A percentile compares a stretch with the other conserved stretches of the same genome.
phyloP scores from a whole-genome alignment of 2,329 filamentous ascomycete species.

The Cladosporium sp. region DNA sequence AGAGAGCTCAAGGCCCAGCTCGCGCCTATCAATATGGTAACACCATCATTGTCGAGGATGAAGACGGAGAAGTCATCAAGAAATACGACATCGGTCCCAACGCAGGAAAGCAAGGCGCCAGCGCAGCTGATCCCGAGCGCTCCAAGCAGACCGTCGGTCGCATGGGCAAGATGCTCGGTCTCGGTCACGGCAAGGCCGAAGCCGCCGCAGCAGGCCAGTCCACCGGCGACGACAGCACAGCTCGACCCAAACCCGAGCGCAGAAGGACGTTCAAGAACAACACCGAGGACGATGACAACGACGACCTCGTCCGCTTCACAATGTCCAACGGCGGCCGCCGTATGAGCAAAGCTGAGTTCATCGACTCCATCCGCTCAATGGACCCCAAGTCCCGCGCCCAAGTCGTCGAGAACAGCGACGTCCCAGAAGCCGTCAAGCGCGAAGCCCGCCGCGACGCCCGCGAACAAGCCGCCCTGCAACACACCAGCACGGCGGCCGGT shows the following conservation, averaged over 20 bases:
- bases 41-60: slow-evolving; percentile 85
- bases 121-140: not conserved
- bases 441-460: slow-evolving; percentile 42
- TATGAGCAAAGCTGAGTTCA: slow-evolving; percentile 78
- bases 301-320: slow-evolving; percentile 73
- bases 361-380: slow-evolving; percentile 67
- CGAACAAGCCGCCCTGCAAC: slow-evolving; percentile 23
- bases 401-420: slow-evolving; percentile 45
- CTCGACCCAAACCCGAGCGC: slow-evolving; percentile 4
- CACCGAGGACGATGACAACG: slow-evolving; percentile 40
- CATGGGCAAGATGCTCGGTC: slow-evolving; percentile 54
- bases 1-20: slow-evolving; percentile 65
- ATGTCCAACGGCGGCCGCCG: slow-evolving; percentile 68
- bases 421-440: slow-evolving; percentile 44
- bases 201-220: slow-evolving; percentile 17
- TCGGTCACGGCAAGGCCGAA: slow-evolving; percentile 27
- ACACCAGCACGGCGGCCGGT: slow-evolving; percentile 7
- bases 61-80: slow-evolving; percentile 81
- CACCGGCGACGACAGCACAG: not conserved
- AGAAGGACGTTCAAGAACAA: slow-evolving; percentile 1
- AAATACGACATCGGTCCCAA: slow-evolving; percentile 63
- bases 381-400: slow-evolving; percentile 61
- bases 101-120: slow-evolving; percentile 14
- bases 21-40: slow-evolving; percentile 82
- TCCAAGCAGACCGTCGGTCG: slow-evolving; percentile 43